Evolutionary conservation across 139 green algal species (phyloP), one percentile per base, ranked within the genome.

Genomic region (Chlorella sp.): DNA sequence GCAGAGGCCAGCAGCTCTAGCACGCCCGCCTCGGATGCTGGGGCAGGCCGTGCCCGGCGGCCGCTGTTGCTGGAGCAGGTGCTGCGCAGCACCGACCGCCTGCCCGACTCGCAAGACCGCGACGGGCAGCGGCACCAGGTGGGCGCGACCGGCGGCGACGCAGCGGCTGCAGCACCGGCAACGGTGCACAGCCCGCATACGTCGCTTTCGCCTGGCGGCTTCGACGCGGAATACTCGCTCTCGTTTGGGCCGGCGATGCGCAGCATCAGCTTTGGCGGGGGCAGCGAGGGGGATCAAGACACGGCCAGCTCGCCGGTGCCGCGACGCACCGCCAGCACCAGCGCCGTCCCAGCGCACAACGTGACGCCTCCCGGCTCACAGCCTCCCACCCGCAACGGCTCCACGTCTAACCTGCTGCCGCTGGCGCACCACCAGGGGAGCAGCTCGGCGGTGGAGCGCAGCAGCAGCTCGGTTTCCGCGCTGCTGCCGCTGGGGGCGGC

Each of bases 41-140:
- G 39, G 18, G 60, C 11, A 19, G n/a, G 82, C 39, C 64, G 68
- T 0, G 84, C 42, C 3, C 39, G 39, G 34, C 64, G 84, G 34
- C 84, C 84, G 28, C 84, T 88, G 84, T 60, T 86, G n/a, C 37
- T 40, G 30, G 26, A 64, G 2, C 66, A 81, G 15, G 37, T 18
- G n/a, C 66, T 88, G 28, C 64, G 84, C 86, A 86, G 80, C 79
- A 86, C 60, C 2, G 86, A 90, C 42, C 86, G 73, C 19, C 78
- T 60, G 69, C n/a, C 64, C 0, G 37, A 42, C 0, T 85, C 39
- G 26, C 34, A 42, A 7, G 76, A 40, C 3, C 73, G 84, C 21
- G 34, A 71, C 5, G 11, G 53, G 11, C 37, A 28, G 83, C 37
- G 66, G 37, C 64, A 61, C 64, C 83, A 64, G 36, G n/a, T 9